Conservation (phyloP, 108 stramenopile species). For the Pelagomonas calceolata region DNA sequence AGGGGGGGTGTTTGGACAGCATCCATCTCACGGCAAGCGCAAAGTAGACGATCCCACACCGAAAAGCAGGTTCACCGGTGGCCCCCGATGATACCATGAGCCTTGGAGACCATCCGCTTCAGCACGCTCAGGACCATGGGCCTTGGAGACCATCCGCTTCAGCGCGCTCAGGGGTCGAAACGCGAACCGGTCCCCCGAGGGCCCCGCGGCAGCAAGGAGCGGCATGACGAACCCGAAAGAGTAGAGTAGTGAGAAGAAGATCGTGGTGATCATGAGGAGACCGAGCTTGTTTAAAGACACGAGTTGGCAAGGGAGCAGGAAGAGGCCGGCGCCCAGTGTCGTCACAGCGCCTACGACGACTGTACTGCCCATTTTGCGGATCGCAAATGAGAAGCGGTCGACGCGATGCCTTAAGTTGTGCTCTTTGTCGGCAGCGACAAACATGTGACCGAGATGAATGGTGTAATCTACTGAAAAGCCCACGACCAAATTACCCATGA, state of each 20-base stretch:
- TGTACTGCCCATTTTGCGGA: conserved; percentile 11
- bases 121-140: no score
- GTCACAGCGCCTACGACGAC: conserved; percentile 26
- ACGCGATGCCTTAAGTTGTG: conserved; percentile 7
- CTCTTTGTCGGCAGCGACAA: conserved; percentile 1
- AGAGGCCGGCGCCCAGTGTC: conserved; percentile 13
- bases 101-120: no score
- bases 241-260: conserved; percentile 9
- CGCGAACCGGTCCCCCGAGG: not conserved
- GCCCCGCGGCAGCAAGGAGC: conserved; percentile 12
- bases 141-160: no score
- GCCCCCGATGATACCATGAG: no score
- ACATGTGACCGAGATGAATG: conserved; percentile 16
- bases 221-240: conserved; percentile 25
- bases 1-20: no score
- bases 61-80: no score
- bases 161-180: no score
- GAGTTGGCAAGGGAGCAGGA: conserved; percentile 20
- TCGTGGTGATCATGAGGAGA: conserved; percentile 16
- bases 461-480: conserved; percentile 28
- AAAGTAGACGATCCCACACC: no score
- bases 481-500: conserved; percentile 21
- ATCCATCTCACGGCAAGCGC: no score
- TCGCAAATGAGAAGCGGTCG: conserved; percentile 14
- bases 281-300: conserved; percentile 26